A percentile compares a stretch with the other conserved stretches of the same genome.
Evolutionary conservation across 352 stramenopile species (phyloP).

Genomic region (Phytopythium montanum): DNA sequence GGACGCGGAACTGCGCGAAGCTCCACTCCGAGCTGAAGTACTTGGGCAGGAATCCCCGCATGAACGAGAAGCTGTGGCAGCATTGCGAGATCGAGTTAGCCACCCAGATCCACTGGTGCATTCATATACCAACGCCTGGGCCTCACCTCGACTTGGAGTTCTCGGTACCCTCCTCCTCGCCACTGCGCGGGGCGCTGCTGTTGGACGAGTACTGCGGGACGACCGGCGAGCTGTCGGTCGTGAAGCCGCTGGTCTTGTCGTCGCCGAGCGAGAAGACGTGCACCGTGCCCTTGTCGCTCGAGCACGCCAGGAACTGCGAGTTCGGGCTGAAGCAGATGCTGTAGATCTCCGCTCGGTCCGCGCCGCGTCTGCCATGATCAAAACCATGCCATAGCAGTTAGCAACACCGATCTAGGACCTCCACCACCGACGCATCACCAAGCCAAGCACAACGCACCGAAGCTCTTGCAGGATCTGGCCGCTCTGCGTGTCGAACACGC

Average conservation of each 20-base stretch:
- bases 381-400: not conserved
- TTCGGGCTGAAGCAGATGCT: conserved; percentile 96
- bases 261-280: conserved; percentile 93
- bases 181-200: conserved; percentile 44
- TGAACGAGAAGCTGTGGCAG: conserved; percentile 75
- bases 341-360: conserved; percentile 96
- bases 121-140: not conserved
- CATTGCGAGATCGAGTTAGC: not conserved
- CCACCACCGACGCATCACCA: not conserved
- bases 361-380: conserved; percentile 70
- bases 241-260: conserved; percentile 59
- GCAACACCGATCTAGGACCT: not conserved
- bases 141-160: conserved; percentile 85
- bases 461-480: conserved; percentile 89
- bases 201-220: conserved; percentile 37
- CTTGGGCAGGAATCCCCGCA: conserved; percentile 88
- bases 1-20: conserved; percentile 92
- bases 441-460: conserved; percentile 21
- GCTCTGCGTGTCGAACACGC: conserved; percentile 96
- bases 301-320: conserved; percentile 92
- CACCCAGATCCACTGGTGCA: not conserved
- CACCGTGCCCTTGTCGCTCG: conserved; percentile 96
- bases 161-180: conserved; percentile 79
- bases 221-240: conserved; percentile 52
- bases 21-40: conserved; percentile 95